These are phyloP conservation scores for Lanzia echinophila DNA, from an alignment of 2,329 filamentous ascomycete species.

Conservation along the genomic window DNA sequence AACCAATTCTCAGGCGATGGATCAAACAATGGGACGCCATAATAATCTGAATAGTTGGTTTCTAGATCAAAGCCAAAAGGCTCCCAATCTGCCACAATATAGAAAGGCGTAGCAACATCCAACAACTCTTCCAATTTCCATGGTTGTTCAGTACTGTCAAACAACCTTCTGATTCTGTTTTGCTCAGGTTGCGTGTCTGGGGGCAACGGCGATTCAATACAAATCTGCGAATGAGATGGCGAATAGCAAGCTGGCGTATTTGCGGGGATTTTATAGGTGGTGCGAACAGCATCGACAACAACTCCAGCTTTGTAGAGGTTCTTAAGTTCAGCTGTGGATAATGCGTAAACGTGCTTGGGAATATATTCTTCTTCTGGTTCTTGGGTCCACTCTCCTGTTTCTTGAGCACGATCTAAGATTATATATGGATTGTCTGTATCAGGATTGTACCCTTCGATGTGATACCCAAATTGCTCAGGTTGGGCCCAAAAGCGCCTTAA, in stretches of 20 bases:
- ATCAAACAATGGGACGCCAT: conserved; percentile 4
- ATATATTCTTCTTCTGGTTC: not conserved
- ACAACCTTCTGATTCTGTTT: not conserved
- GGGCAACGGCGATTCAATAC: not conserved
- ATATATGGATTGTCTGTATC: conserved; percentile 3
- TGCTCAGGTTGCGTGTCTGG: not conserved
- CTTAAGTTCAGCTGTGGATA: conserved; percentile 2
- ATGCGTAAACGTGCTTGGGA: conserved; percentile 1
- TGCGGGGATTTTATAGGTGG: not conserved
- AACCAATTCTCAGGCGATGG: not conserved
- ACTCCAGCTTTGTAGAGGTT: not conserved
- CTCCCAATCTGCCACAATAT: conserved; percentile 5
- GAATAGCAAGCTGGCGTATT: not conserved
- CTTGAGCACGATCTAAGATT: not conserved
- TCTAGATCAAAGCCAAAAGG: conserved; percentile 3
- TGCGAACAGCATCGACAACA: conserved; percentile 1
- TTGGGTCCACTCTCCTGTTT: conserved; percentile 1
- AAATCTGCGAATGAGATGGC: not conserved
- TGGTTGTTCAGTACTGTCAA: not conserved
- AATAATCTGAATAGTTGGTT: conserved; percentile 7
- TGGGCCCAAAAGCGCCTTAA: not conserved
- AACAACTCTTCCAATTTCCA: not conserved
- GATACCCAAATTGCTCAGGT: not conserved
- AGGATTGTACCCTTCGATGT: conserved; percentile 16
- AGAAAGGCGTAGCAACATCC: conserved; percentile 2